phyloP scores from a whole-genome alignment of 2,329 filamentous ascomycete species.

The Diaporthe vaccinii region DNA sequence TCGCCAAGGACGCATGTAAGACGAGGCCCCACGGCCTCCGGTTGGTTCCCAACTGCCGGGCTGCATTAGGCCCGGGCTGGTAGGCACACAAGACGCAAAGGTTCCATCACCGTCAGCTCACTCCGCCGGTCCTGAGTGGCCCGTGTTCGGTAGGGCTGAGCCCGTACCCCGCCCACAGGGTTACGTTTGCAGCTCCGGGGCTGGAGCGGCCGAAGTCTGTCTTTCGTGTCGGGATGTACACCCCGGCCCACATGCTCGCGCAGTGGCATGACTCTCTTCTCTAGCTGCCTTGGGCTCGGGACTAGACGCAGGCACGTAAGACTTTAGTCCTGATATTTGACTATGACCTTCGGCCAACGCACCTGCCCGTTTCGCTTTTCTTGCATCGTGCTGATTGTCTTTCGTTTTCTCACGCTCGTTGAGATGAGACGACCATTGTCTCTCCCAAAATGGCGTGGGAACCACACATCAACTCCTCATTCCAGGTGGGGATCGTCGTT shows the following conservation, averaged over 20 bases:
- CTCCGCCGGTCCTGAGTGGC: background rate
- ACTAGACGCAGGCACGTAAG: background rate
- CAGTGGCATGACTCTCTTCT: background rate
- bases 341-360: background rate
- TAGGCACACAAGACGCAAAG: constrained; percentile 3
- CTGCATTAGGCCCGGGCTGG: constrained; percentile 2
- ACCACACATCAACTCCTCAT: constrained; percentile 31
- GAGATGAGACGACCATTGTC: background rate
- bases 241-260: background rate
- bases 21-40: constrained; percentile 7
- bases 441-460: constrained; percentile 24
- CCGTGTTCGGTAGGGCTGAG: constrained; percentile 15
- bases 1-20: constrained; percentile 30
- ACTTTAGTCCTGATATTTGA: constrained; percentile 18
- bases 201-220: background rate
- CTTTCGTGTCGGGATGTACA: background rate
- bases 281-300: background rate
- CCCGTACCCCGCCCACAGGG: constrained; percentile 16
- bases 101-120: background rate
- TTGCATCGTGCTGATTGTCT: constrained; percentile 13
- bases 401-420: background rate
- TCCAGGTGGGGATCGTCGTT: constrained; percentile 30
- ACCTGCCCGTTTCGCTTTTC: background rate
- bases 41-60: constrained; percentile 22
- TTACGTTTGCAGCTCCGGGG: background rate